Evolutionary conservation across 441 rosid species (phyloP).

Genomic region (Pelargonium myrrhifolium): DNA sequence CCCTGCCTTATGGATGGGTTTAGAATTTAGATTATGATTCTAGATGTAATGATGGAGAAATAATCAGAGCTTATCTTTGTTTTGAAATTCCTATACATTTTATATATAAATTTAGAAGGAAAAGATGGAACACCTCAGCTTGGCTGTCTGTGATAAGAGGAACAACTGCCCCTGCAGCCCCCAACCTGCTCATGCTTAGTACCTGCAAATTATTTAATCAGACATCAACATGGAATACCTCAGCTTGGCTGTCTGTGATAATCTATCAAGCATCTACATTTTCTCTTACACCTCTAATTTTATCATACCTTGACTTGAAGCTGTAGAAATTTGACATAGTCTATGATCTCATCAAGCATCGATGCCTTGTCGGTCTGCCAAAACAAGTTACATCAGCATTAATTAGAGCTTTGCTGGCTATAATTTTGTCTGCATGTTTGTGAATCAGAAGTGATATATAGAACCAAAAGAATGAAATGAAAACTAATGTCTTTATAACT

Average conservation of each 20-base stretch:
- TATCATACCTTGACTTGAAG: constrained; percentile 42
- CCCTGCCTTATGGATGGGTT: too few relatives aligned
- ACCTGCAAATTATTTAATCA: constrained; percentile 31
- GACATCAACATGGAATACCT: neutral
- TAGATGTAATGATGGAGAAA: neutral
- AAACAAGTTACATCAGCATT: constrained; percentile 3
- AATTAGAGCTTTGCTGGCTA: neutral
- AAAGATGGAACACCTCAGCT: constrained; percentile 29
- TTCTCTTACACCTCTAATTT: neutral
- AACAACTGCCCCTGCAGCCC: constrained; percentile 46
- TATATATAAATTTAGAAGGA: neutral
- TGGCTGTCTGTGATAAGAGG: constrained; percentile 38
- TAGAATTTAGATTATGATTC: too few relatives aligned
- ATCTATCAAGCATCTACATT: constrained; percentile 29
- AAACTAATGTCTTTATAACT: too few relatives aligned
- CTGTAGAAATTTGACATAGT: constrained; percentile 42
- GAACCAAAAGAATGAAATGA: too few relatives aligned
- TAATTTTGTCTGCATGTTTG: neutral
- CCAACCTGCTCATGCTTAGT: constrained; percentile 53
- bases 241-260: too few relatives aligned
- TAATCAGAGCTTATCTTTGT: neutral
- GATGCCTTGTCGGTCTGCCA: constrained; percentile 46
- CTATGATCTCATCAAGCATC: constrained; percentile 47
- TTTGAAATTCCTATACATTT: neutral
- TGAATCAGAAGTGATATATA: neutral